Conservation (phyloP, 768 basidiomycete species). For the Austroboletus eburneus region DNA sequence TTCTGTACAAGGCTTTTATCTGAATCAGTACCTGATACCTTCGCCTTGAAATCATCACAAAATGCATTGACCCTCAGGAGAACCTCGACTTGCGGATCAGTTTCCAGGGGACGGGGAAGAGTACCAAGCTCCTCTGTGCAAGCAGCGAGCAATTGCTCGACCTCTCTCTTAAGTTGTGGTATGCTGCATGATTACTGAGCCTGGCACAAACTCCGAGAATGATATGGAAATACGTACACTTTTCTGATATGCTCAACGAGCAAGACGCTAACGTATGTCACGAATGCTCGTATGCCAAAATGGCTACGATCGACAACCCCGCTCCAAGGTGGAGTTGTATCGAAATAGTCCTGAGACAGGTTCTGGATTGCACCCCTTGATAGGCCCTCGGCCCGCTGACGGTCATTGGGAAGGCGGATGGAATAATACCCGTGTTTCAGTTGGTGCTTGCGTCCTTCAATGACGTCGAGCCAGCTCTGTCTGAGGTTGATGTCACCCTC, state of each 20-base stretch:
- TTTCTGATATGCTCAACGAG: slow-evolving; percentile 50
- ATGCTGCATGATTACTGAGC: slow-evolving; percentile 36
- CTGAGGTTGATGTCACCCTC: slow-evolving; percentile 39
- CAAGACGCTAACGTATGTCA: slow-evolving; percentile 47
- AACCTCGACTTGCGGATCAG: slow-evolving; percentile 45
- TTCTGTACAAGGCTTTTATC: slow-evolving; percentile 36
- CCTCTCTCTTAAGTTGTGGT: slow-evolving; percentile 39
- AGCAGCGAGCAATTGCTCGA: slow-evolving; percentile 36
- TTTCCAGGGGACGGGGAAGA: slow-evolving; percentile 38
- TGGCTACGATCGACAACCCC: slow-evolving; percentile 40
- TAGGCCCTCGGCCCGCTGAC: slow-evolving; percentile 39
- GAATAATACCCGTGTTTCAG: slow-evolving; percentile 62
- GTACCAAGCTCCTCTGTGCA: slow-evolving; percentile 31
- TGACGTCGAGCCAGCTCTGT: slow-evolving; percentile 45
- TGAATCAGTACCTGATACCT: slow-evolving; percentile 31
- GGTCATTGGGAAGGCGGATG: slow-evolving; percentile 61
- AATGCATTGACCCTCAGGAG: slow-evolving; percentile 42
- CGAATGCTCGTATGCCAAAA: slow-evolving; percentile 53
- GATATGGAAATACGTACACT: slow-evolving; percentile 37
- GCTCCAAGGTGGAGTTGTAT: slow-evolving; percentile 49
- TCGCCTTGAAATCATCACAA: slow-evolving; percentile 34
- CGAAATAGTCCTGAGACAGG: slow-evolving; percentile 47
- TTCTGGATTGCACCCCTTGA: slow-evolving; percentile 35
- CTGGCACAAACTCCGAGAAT: not conserved
- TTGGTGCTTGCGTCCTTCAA: slow-evolving; percentile 43